phyloP scores from a whole-genome alignment of 805 yeast genomes.

The Wickerhamomyces pijperi region DNA sequence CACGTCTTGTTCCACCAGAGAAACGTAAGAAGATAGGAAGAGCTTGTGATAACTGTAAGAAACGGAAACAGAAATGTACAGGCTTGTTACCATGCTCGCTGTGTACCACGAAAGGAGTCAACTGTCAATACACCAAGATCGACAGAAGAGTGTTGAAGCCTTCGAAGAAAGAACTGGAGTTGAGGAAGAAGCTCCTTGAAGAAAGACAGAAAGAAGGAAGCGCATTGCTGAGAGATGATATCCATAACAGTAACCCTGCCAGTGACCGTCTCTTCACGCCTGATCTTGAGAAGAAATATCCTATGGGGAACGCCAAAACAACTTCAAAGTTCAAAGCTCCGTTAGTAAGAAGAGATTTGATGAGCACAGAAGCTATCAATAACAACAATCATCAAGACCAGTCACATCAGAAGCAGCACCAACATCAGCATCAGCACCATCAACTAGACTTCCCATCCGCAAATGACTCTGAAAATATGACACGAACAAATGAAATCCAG shows the following conservation, averaged over 20 bases:
- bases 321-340: too few relatives aligned
- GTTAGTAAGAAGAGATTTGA: too few relatives aligned
- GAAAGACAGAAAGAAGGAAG: constrained; percentile 1
- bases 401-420: background rate
- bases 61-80: constrained; percentile 26
- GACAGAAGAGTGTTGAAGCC: constrained; percentile 16
- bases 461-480: too few relatives aligned
- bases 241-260: too few relatives aligned
- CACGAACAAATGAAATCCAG: background rate
- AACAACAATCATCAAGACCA: too few relatives aligned
- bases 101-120: constrained; percentile 20
- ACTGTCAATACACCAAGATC: constrained; percentile 21
- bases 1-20: constrained; percentile 17
- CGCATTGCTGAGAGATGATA: background rate
- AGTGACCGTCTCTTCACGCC: too few relatives aligned
- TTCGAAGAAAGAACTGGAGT: constrained; percentile 7
- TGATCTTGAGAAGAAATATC: too few relatives aligned
- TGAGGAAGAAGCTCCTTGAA: too few relatives aligned
- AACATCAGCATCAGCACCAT: background rate
- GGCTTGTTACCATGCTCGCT: constrained; percentile 25
- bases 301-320: too few relatives aligned
- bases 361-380: too few relatives aligned
- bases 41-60: constrained; percentile 37
- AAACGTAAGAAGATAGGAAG: constrained; percentile 30
- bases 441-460: background rate